Percentiles rank a stretch among this genome's conserved stretches.
phyloP scores from a whole-genome alignment of 306 rosid species.

The Pyrus bretschneideri region DNA sequence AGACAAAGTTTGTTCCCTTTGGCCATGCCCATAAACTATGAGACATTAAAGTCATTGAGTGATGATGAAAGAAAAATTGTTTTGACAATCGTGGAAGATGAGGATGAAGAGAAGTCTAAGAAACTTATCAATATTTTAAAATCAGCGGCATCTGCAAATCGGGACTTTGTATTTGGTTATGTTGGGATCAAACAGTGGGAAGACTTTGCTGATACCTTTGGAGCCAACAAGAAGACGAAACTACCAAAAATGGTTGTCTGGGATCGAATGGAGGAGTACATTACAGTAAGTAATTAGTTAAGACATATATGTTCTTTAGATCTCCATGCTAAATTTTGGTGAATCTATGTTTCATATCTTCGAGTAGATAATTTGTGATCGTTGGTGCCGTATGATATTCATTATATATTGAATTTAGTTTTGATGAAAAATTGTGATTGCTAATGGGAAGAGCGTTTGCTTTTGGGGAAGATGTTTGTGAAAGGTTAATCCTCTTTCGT shows the following conservation, averaged over 20 bases:
- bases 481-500: too few relatives aligned
- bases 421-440: too few relatives aligned
- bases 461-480: too few relatives aligned
- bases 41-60: slow-evolving; percentile 55
- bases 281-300: slow-evolving; percentile 45
- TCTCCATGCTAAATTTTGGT: background rate
- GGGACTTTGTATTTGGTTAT: slow-evolving; percentile 78
- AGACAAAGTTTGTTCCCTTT: slow-evolving; percentile 72
- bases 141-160: slow-evolving; percentile 96
- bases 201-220: slow-evolving; percentile 80
- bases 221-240: slow-evolving; percentile 35
- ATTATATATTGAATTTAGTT: too few relatives aligned
- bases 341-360: too few relatives aligned
- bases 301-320: background rate
- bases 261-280: slow-evolving; percentile 74
- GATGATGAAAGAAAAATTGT: slow-evolving; percentile 76
- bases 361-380: background rate
- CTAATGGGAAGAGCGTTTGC: too few relatives aligned
- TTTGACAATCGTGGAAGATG: slow-evolving; percentile 78
- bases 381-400: background rate
- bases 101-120: slow-evolving; percentile 57
- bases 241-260: slow-evolving; percentile 84
- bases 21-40: slow-evolving; percentile 63
- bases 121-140: slow-evolving; percentile 63
- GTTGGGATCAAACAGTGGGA: slow-evolving; percentile 78